phyloP scores from a whole-genome alignment of 2,329 filamentous ascomycete genomes.

The Diplocarpon rosae region DNA sequence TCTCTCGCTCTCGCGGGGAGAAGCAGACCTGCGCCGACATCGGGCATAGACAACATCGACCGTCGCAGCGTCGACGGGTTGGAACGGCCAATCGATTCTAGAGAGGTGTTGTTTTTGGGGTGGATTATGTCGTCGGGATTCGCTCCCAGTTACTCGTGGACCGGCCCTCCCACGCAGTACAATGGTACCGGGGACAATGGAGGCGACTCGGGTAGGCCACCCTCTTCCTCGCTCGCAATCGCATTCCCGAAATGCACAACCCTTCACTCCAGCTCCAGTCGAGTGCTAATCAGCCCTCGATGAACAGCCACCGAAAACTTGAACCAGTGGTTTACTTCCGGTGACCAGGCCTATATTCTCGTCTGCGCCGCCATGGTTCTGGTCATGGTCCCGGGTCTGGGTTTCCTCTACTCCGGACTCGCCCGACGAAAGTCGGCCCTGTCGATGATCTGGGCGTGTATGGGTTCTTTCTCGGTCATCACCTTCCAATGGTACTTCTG shows the following conservation, averaged over 20 bases:
- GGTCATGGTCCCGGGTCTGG: constrained; percentile 93
- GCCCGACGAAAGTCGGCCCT: constrained; percentile 96
- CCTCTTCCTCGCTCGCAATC: not conserved
- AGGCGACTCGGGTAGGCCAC: constrained; percentile 28
- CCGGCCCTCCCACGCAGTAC: constrained; percentile 47
- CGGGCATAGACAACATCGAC: too few species aligned
- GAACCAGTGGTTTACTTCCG: constrained; percentile 90
- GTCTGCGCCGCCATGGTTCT: constrained; percentile 84
- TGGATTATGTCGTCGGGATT: constrained; percentile 16
- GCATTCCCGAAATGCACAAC: not conserved
- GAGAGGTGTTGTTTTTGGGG: too few species aligned
- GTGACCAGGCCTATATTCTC: constrained; percentile 91
- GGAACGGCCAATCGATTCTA: too few species aligned
- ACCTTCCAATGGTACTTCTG: constrained; percentile 99
- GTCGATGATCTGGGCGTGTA: constrained; percentile 93
- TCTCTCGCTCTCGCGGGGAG: too few species aligned
- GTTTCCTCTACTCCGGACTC: constrained; percentile 93
- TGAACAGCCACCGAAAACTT: constrained; percentile 65
- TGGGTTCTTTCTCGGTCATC: constrained; percentile 85
- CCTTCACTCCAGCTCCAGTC: constrained; percentile 1
- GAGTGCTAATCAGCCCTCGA: constrained; percentile 2
- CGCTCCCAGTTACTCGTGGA: constrained; percentile 37
- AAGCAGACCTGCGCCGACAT: too few species aligned
- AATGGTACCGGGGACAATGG: constrained; percentile 43
- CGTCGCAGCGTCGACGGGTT: too few species aligned